A percentile compares a stretch with the other conserved stretches of the same genome.
Conservation (phyloP, 345 rosid genomes). For the Brassica juncea region DNA sequence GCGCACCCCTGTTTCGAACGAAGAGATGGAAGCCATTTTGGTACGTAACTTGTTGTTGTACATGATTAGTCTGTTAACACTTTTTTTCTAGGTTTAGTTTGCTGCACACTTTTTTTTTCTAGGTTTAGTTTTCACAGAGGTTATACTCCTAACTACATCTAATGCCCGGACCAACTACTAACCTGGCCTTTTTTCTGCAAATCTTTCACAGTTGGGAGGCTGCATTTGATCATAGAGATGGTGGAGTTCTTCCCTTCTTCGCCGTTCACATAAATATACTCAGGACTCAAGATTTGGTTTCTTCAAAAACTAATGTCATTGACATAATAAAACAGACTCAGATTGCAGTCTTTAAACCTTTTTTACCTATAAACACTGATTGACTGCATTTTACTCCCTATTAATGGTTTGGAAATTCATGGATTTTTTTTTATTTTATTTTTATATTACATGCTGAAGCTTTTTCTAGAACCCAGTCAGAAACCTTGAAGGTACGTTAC, state of each 20-base stretch:
- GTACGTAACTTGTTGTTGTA: slow-evolving; percentile 42
- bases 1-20: slow-evolving; percentile 71
- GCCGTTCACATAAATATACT: slow-evolving; percentile 31
- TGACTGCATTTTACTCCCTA: slow-evolving; percentile 3
- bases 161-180: not conserved
- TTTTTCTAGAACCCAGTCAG: slow-evolving; percentile 16
- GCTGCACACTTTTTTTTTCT: not conserved
- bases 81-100: not conserved
- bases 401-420: slow-evolving; percentile 18
- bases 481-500: slow-evolving; percentile 34
- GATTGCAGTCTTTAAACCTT: not conserved
- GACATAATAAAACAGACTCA: slow-evolving; percentile 11
- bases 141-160: not conserved
- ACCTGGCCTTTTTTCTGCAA: not conserved
- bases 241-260: not conserved
- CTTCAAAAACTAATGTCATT: not conserved
- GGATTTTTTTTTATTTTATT: slow-evolving; percentile 18
- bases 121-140: not conserved
- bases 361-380: not conserved
- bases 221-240: slow-evolving; percentile 50
- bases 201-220: slow-evolving; percentile 69
- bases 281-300: slow-evolving; percentile 26
- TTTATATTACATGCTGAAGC: slow-evolving; percentile 31
- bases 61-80: not conserved
- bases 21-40: slow-evolving; percentile 87